Evolutionary conservation across 1,139 yeast species (phyloP).

Genomic region (Blastobotrys arbuscula): DNA sequence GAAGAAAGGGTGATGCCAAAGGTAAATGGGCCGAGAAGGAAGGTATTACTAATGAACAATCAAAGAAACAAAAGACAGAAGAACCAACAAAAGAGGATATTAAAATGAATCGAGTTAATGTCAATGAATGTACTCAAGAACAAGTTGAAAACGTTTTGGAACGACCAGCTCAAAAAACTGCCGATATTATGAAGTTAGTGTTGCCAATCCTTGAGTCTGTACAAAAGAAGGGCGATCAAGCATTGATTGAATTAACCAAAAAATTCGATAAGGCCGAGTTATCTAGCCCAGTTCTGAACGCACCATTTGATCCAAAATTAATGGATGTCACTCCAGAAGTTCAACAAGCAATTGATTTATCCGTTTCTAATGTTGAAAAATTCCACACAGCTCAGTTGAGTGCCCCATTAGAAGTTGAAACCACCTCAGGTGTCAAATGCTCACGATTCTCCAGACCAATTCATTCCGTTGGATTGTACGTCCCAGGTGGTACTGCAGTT

Average conservation of each 20-base stretch:
- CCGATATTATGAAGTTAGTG: conserved; percentile 87
- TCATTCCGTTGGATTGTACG: conserved; percentile 88
- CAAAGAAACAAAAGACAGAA: conserved; percentile 17
- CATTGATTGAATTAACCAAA: conserved; percentile 77
- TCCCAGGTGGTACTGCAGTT: conserved; percentile 99
- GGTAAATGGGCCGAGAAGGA: conserved; percentile 49
- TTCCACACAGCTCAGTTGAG: conserved; percentile 92
- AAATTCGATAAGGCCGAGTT: conserved; percentile 84
- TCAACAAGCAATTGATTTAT: conserved; percentile 79
- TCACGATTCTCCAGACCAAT: conserved; percentile 94
- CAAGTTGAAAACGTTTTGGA: conserved; percentile 57
- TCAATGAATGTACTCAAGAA: conserved; percentile 40
- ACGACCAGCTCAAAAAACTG: conserved; percentile 87
- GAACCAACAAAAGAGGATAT: conserved; percentile 36
- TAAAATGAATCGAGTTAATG: conserved; percentile 56
- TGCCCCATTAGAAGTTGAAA: conserved; percentile 71
- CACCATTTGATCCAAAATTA: conserved; percentile 77
- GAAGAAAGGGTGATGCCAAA: conserved; percentile 96
- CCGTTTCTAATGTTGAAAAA: conserved; percentile 80
- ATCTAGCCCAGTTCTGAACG: conserved; percentile 63
- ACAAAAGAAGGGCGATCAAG: conserved; percentile 72
- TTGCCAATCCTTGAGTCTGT: conserved; percentile 83
- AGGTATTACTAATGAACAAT: conserved; percentile 8
- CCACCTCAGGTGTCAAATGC: conserved; percentile 89
- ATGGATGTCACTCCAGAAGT: conserved; percentile 75